Percentiles rank a stretch among this genome's conserved stretches.
Conservation (phyloP, 2,329 filamentous ascomycete species). For the Fusarium annulatum region DNA sequence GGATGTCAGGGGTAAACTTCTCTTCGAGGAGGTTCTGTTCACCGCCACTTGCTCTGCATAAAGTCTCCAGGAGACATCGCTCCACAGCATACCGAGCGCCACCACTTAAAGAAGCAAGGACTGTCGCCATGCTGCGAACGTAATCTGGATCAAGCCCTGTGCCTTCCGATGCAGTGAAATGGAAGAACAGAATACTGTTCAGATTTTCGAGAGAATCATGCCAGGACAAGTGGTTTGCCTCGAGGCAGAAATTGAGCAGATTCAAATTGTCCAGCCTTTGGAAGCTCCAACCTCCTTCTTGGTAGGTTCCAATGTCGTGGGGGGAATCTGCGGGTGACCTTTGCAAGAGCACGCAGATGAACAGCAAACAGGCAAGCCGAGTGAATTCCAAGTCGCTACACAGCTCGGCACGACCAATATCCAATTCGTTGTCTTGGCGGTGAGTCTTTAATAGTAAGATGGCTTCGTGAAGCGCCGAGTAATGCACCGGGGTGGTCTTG, state of each 20-base stretch:
- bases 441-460: neutral
- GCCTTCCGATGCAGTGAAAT: neutral
- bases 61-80: neutral
- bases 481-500: neutral
- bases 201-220: neutral
- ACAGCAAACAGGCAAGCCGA: neutral
- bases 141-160: neutral
- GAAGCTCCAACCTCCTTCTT: neutral
- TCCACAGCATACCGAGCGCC: neutral
- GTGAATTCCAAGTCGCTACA: neutral
- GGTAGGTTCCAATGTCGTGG: neutral
- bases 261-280: neutral
- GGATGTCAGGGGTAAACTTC: neutral
- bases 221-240: neutral
- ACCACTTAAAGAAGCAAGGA: neutral
- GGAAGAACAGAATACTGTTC: neutral
- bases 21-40: neutral
- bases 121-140: neutral
- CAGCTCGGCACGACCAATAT: neutral
- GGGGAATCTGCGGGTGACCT: fast-evolving
- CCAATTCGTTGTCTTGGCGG: neutral
- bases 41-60: neutral
- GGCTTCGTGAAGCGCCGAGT: conserved; percentile 1
- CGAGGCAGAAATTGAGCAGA: neutral
- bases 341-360: neutral